Base-by-base conservation (phyloP, 2,329 filamentous ascomycete genomes). In the Xylaria sp. region DNA sequence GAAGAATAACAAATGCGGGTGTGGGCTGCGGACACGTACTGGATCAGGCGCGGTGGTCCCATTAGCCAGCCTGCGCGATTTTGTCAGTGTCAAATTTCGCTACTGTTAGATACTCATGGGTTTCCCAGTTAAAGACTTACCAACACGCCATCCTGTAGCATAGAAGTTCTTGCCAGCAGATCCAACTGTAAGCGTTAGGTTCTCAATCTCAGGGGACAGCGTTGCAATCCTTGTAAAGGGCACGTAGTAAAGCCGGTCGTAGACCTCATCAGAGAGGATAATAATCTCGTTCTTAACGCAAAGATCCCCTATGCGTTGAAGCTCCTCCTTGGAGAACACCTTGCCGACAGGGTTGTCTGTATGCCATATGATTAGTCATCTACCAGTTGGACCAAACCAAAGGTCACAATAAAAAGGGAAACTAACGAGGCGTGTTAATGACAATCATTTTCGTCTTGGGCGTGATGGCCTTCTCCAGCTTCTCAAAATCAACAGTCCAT, bases 91-190 rank as follows among this genome's bases (percentile, higher is more conserved):
- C 50, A 23, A 15, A 20, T 58, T 2, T 60, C 15, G 6, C 25
- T 10, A 12, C 3, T 41, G 28, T 20, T 23, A 3, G 20, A 41
- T 15, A 25, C 0, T 39, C 3, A 0, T 5, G 23, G 12, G 41
- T 7, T 48, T n/a, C n/a, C 15, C 36, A 13, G 13, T 30, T 3
- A 4, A 56, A 50, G 10, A 56, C 83, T 20, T 74, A 83, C 84
- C 88, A 4, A 98, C 94, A 66, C 96, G 90, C 96, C 96, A 99
- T 56, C 96, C 96, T 0, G 96, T 99, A 65, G 93, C 93, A 78
- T 98, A 98, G 81, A 99, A 99, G 84, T 96, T 97, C 87, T 99
- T 99, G 75, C 96, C 96, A 0, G 94, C 96, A 0, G 94, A 97
- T 23, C 96, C 96, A 34, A 99, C 96, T 0, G 96, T 98, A 57